Conservation (phyloP, 2,329 filamentous ascomycete species). For the Graphiopsis chlorocephala region DNA sequence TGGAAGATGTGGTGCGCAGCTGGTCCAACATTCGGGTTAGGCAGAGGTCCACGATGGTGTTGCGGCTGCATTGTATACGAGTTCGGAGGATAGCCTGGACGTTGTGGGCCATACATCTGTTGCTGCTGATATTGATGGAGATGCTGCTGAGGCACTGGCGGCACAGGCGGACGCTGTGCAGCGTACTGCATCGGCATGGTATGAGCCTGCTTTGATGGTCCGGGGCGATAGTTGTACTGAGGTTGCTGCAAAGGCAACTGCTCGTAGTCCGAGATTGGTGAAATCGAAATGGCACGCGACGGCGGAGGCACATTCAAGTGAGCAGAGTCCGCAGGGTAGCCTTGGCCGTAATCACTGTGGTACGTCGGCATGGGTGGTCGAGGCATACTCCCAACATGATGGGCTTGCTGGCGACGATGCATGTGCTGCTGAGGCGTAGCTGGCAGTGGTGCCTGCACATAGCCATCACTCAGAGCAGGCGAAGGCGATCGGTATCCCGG, state of each 20-base stretch:
- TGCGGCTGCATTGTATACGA: constrained; percentile 14
- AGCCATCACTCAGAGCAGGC: constrained; percentile 44
- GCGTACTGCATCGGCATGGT: constrained; percentile 22
- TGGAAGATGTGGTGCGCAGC: constrained; percentile 35
- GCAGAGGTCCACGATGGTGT: constrained; percentile 25
- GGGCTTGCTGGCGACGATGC: constrained; percentile 12
- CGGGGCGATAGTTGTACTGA: constrained; percentile 29
- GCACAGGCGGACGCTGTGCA: constrained; percentile 20
- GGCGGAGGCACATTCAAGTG: constrained; percentile 27
- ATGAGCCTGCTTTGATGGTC: constrained; percentile 24
- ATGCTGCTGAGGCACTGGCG: constrained; percentile 10
- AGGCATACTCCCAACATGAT: constrained; percentile 16
- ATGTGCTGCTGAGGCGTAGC: constrained; percentile 9
- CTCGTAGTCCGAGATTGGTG: constrained; percentile 26
- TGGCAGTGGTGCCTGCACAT: constrained; percentile 19
- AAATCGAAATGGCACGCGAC: constrained; percentile 26
- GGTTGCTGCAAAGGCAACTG: constrained; percentile 17
- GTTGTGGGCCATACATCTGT: constrained; percentile 22
- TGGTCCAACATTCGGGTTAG: constrained; percentile 24
- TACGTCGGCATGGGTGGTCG: constrained; percentile 30
- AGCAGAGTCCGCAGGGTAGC: constrained; percentile 23
- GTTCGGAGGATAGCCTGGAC: constrained; percentile 3
- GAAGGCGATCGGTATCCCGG: constrained; percentile 43
- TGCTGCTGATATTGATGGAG: constrained; percentile 20
- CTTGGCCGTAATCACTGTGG: constrained; percentile 30